These are phyloP conservation scores for Cylindrotheca fusiformis DNA, from an alignment of 108 stramenopile species.

Conservation along the genomic window DNA sequence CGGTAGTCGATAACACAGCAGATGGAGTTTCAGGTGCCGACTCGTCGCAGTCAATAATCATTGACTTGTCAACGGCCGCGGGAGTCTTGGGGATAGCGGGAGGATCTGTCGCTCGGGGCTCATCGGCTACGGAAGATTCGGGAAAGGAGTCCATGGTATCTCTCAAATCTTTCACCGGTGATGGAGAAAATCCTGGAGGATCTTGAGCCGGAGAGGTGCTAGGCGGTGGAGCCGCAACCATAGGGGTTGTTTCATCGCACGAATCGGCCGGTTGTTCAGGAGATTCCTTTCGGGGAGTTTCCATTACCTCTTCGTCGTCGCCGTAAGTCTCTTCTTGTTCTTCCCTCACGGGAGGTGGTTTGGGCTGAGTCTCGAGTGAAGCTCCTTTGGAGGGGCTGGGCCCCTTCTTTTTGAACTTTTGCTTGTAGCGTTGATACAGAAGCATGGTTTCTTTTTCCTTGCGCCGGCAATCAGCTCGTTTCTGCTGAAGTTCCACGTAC, in stretches of 20 bases:
- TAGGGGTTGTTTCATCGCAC: neutral
- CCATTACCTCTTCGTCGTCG: neutral
- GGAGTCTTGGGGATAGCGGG: neutral
- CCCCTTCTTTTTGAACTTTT: conserved; percentile 36
- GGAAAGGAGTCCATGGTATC: conserved; percentile 1
- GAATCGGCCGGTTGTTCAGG: neutral
- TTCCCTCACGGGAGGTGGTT: neutral
- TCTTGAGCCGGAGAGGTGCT: conserved; percentile 5
- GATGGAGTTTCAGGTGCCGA: too few relatives aligned
- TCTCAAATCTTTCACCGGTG: neutral
- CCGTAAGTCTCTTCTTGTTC: neutral
- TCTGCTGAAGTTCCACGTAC: conserved; percentile 38
- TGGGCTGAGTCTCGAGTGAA: neutral
- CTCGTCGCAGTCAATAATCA: neutral
- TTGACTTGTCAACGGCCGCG: neutral
- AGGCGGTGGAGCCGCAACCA: conserved; percentile 12
- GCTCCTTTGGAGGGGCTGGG: neutral
- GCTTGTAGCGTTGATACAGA: conserved; percentile 51
- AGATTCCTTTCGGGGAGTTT: neutral
- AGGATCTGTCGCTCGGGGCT: neutral
- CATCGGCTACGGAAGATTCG: neutral
- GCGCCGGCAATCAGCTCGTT: conserved; percentile 40
- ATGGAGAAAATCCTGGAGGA: neutral
- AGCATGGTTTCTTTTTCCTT: conserved; percentile 54
- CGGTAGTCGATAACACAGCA: neutral